Conservation (phyloP, 2,329 filamentous ascomycete genomes). For the Fusarium proliferatum region DNA sequence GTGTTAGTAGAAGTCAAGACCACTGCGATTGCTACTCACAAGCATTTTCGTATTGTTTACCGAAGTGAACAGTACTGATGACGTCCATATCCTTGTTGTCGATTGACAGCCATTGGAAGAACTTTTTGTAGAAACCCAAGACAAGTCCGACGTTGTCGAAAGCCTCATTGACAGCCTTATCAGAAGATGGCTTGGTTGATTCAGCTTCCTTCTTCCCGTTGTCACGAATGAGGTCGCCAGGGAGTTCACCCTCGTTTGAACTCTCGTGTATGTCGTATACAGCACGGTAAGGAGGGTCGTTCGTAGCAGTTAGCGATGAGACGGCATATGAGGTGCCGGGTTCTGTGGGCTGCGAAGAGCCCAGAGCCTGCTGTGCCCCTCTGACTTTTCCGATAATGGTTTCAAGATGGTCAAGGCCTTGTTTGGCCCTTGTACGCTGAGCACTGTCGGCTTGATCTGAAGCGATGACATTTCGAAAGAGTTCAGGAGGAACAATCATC, state of each 20-base stretch:
- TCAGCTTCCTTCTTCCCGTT: slow-evolving; percentile 49
- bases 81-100: slow-evolving; percentile 63
- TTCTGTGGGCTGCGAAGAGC: background rate
- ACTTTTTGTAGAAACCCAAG: slow-evolving; percentile 60
- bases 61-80: slow-evolving; percentile 65
- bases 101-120: slow-evolving; percentile 63
- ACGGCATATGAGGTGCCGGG: background rate
- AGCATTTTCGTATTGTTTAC: slow-evolving; percentile 62
- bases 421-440: slow-evolving; percentile 51
- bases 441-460: slow-evolving; percentile 50
- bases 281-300: slow-evolving; percentile 53
- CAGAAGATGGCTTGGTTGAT: slow-evolving; percentile 39
- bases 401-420: slow-evolving; percentile 54
- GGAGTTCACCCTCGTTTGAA: slow-evolving; percentile 52
- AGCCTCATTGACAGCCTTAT: slow-evolving; percentile 60
- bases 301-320: slow-evolving; percentile 35
- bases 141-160: slow-evolving; percentile 63
- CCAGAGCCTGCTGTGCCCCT: slow-evolving; percentile 32
- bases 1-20: background rate
- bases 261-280: slow-evolving; percentile 58
- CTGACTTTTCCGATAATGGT: slow-evolving; percentile 43
- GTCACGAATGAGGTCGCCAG: slow-evolving; percentile 58
- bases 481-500: slow-evolving; percentile 55
- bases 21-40: slow-evolving; percentile 48
- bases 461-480: slow-evolving; percentile 54